phyloP scores from a whole-genome alignment of 495 filamentous ascomycete species.

The Penicillium alfredii region DNA sequence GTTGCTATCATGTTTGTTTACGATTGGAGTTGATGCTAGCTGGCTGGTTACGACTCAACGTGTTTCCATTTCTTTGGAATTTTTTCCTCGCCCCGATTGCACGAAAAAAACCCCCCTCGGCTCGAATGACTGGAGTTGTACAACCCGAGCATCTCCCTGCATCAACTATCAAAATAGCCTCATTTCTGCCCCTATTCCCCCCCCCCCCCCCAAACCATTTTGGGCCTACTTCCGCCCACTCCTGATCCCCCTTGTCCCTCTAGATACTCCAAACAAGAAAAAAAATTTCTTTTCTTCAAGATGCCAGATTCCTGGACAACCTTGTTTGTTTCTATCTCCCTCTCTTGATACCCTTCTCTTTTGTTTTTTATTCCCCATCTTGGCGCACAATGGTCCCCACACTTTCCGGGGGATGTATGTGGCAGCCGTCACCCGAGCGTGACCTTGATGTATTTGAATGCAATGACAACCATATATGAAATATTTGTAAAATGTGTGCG shows the following conservation, averaged over 20 bases:
- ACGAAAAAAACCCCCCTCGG: no score
- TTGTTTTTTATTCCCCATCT: constrained; percentile 12
- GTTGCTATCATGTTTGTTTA: no score
- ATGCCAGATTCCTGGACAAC: constrained; percentile 15
- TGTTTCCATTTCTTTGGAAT: constrained; percentile 13
- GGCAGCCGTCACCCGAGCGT: constrained; percentile 41
- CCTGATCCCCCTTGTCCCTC: constrained; percentile 13
- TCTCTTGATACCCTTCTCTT: constrained; percentile 24
- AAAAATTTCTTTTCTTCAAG: constrained; percentile 20
- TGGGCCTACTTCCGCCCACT: constrained; percentile 27
- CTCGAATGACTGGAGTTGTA: no score
- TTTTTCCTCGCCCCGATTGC: constrained; percentile 4
- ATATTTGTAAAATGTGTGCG: no score
- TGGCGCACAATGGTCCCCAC: constrained; percentile 35
- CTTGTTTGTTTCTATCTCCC: constrained; percentile 11
- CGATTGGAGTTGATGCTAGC: constrained; percentile 32
- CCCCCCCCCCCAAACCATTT: not conserved
- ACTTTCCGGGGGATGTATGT: constrained; percentile 15
- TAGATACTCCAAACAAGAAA: constrained; percentile 29
- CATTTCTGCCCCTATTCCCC: not conserved
- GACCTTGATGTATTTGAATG: constrained; percentile 15
- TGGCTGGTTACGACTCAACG: constrained; percentile 35
- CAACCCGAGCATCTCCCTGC: no score
- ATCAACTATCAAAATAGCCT: no score
- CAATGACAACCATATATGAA: no score